Conservation (phyloP, 768 basidiomycete species). For the Chlorophyllum brunneum region DNA sequence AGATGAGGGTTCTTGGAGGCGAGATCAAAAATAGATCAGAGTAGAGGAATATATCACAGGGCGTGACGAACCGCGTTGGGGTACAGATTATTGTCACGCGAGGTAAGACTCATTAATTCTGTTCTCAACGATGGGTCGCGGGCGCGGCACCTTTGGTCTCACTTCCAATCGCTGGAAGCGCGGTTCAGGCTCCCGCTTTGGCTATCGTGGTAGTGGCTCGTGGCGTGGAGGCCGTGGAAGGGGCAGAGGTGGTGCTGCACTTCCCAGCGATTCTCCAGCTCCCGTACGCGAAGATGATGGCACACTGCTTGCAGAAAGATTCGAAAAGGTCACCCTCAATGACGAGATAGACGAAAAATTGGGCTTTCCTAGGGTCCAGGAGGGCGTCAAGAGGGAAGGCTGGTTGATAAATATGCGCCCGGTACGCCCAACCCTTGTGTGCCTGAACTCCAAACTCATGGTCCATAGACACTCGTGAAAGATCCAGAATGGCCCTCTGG, state of each 20-base stretch:
- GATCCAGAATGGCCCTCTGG: constrained; percentile 84
- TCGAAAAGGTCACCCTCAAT: constrained; percentile 68
- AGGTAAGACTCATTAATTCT: not conserved
- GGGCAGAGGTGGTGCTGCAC: constrained; percentile 39
- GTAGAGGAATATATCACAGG: too few relatives aligned
- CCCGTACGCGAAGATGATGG: constrained; percentile 87
- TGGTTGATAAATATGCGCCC: constrained; percentile 99
- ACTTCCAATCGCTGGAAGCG: constrained; percentile 43
- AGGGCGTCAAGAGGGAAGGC: constrained; percentile 75
- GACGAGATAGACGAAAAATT: constrained; percentile 95
- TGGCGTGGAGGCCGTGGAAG: constrained; percentile 57
- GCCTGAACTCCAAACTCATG: not conserved
- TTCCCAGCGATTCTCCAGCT: constrained; percentile 39
- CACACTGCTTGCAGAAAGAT: constrained; percentile 78
- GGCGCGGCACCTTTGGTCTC: constrained; percentile 54
- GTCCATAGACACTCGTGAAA: constrained; percentile 72
- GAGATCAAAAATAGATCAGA: too few relatives aligned
- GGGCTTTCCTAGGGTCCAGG: constrained; percentile 79
- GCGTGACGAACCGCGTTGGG: too few relatives aligned
- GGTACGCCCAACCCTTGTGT: constrained; percentile 41
- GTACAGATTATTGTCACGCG: not conserved
- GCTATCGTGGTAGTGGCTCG: constrained; percentile 40
- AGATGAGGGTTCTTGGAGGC: too few relatives aligned
- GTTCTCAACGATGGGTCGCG: constrained; percentile 40
- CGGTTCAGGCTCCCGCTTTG: constrained; percentile 38